phyloP scores from a whole-genome alignment of 805 yeast species.

The Myxozyma monticola region DNA sequence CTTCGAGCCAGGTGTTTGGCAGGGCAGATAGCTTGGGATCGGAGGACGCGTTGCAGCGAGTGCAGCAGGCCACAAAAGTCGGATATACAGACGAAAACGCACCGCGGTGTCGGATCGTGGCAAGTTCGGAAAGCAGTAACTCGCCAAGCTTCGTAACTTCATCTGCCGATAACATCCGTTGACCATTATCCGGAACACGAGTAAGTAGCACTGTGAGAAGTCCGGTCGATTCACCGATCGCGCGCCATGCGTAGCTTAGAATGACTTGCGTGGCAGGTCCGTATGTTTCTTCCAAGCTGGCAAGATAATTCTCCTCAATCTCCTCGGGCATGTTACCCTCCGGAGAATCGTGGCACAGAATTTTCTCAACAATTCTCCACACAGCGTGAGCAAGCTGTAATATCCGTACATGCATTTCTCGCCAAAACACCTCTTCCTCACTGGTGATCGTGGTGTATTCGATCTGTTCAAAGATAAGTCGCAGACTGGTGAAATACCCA shows the following conservation, averaged over 20 bases:
- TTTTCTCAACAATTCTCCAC: conserved; percentile 51
- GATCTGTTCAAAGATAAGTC: conserved; percentile 44
- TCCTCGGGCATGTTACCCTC: conserved; percentile 60
- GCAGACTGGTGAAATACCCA: conserved; percentile 66
- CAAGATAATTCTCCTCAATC: conserved; percentile 31
- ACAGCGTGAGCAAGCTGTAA: conserved; percentile 30
- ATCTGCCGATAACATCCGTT: background rate
- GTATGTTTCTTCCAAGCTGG: conserved; percentile 34
- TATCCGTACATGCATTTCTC: conserved; percentile 15
- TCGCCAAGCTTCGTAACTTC: conserved; percentile 49
- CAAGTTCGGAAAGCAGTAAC: conserved; percentile 62
- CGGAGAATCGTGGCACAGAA: conserved; percentile 68
- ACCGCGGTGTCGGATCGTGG: conserved; percentile 81
- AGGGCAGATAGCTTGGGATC: conserved; percentile 38
- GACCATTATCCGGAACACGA: conserved; percentile 24
- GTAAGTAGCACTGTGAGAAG: conserved; percentile 52
- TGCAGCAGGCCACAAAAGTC: conserved; percentile 66
- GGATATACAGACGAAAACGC: conserved; percentile 90
- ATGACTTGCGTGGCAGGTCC: conserved; percentile 47
- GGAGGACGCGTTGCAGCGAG: conserved; percentile 47
- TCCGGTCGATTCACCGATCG: conserved; percentile 70
- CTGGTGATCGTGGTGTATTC: conserved; percentile 18
- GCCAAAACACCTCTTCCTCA: background rate
- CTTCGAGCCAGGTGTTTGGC: conserved; percentile 60
- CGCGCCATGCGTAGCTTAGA: conserved; percentile 76